Evolutionary conservation across 1,284 basidiomycete genomes (phyloP).

Genomic region (Cerioporus squamosus): DNA sequence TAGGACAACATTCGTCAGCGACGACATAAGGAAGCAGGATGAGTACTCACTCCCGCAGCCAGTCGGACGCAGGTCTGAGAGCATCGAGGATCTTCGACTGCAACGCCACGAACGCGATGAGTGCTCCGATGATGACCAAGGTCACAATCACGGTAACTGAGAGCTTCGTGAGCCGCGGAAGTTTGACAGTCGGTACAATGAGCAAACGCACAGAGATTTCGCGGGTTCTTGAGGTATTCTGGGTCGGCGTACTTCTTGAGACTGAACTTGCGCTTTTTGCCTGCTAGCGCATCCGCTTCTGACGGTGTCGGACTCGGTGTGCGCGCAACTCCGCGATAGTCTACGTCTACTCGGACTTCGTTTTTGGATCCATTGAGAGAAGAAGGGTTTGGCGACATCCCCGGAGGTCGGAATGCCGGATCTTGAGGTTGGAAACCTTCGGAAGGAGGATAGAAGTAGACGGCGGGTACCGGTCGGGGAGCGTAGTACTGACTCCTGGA

Average conservation of each 20-base stretch:
- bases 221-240: conserved; percentile 32
- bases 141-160: conserved; percentile 4
- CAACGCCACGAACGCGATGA: conserved; percentile 58
- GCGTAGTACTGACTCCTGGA: too few relatives aligned
- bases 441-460: neutral
- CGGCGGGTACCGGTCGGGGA: too few relatives aligned
- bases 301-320: conserved; percentile 46
- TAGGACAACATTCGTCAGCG: too few relatives aligned
- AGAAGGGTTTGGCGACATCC: neutral
- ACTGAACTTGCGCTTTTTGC: neutral
- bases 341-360: conserved; percentile 8
- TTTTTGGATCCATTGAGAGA: neutral
- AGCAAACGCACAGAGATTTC: conserved; percentile 46
- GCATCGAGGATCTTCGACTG: conserved; percentile 58
- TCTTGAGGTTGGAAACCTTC: neutral
- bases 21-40: neutral
- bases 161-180: neutral
- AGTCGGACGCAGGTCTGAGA: conserved; percentile 56
- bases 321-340: conserved; percentile 31
- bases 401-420: neutral
- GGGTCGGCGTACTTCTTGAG: conserved; percentile 21
- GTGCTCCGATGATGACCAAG: conserved; percentile 34
- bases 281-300: conserved; percentile 23
- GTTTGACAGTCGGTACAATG: conserved; percentile 42
- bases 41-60: conserved; percentile 46